Evolutionary conservation across 164 flowering plant genomes (phyloP).

Genomic region (Stephania cephalantha): DNA sequence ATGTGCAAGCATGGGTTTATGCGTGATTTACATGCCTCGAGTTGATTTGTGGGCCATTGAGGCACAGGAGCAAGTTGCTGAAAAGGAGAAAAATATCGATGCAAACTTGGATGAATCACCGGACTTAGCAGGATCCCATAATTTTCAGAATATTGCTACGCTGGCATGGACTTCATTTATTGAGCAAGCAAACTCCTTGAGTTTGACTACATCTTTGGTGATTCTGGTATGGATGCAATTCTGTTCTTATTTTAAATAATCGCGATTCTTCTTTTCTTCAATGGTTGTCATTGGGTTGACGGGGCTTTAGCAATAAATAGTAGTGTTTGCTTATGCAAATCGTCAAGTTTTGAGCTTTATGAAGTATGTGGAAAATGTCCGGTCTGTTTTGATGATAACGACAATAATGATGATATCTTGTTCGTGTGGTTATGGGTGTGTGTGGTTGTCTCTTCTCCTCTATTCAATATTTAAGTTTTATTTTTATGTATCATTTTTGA

Average conservation of each 20-base stretch:
- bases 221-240: constrained; percentile 58
- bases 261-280: background rate
- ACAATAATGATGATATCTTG: background rate
- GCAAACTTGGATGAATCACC: constrained; percentile 10
- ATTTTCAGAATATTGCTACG: constrained; percentile 33
- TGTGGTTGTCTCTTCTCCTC: too few relatives aligned
- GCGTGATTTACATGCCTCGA: constrained; percentile 79
- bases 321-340: background rate
- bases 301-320: background rate
- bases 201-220: constrained; percentile 53
- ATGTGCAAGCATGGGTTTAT: constrained; percentile 48
- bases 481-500: background rate
- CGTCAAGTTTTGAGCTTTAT: background rate
- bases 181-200: constrained; percentile 71
- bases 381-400: background rate
- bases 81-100: constrained; percentile 22
- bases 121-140: constrained; percentile 15
- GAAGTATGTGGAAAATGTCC: background rate
- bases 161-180: constrained; percentile 47
- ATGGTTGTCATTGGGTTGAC: background rate
- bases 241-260: background rate
- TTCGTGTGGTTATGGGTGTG: too few relatives aligned
- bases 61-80: constrained; percentile 21
- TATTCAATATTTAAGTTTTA: background rate
- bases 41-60: constrained; percentile 90